Evolutionary conservation across 1,284 basidiomycete genomes (phyloP).

Genomic region (Rhodotorula sp.): DNA sequence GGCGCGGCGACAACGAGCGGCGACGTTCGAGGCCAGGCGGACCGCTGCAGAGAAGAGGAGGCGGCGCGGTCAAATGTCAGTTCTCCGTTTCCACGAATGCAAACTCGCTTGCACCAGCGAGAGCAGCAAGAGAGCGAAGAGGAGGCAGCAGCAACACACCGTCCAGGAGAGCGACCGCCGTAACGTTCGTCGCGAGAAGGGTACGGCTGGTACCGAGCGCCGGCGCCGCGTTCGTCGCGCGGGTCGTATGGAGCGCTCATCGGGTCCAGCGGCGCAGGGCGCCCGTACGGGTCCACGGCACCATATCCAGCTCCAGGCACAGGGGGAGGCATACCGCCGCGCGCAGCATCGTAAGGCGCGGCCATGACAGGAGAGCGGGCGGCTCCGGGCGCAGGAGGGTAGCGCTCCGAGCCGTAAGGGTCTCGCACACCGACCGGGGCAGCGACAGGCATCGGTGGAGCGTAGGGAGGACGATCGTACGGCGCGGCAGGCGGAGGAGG

Average conservation of each 20-base stretch:
- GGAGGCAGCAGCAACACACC: constrained; percentile 9
- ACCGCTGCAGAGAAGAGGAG: background rate
- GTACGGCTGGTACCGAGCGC: constrained; percentile 28
- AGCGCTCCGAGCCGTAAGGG: constrained; percentile 23
- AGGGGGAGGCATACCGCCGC: background rate
- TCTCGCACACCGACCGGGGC: constrained; percentile 6
- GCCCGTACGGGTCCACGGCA: constrained; percentile 19
- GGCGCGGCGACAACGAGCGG: constrained; percentile 35
- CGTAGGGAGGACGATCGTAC: constrained; percentile 27
- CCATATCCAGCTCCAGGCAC: constrained; percentile 21
- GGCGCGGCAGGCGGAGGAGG: constrained; percentile 11
- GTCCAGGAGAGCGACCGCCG: constrained; percentile 21
- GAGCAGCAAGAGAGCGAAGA: fast-evolving
- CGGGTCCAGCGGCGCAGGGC: constrained; percentile 17
- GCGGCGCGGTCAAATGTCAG: background rate
- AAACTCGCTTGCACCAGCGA: no score
- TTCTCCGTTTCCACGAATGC: no score
- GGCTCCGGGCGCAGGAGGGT: constrained; percentile 10
- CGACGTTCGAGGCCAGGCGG: constrained; percentile 23
- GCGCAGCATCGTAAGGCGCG: constrained; percentile 6
- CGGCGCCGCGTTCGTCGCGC: constrained; percentile 23
- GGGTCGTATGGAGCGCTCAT: constrained; percentile 27
- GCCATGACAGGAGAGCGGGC: constrained; percentile 22
- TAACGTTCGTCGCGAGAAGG: constrained; percentile 22
- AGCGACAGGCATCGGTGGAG: background rate